Conservation (phyloP, 306 rosid genomes). For the Hylodesmum podocarpum region DNA sequence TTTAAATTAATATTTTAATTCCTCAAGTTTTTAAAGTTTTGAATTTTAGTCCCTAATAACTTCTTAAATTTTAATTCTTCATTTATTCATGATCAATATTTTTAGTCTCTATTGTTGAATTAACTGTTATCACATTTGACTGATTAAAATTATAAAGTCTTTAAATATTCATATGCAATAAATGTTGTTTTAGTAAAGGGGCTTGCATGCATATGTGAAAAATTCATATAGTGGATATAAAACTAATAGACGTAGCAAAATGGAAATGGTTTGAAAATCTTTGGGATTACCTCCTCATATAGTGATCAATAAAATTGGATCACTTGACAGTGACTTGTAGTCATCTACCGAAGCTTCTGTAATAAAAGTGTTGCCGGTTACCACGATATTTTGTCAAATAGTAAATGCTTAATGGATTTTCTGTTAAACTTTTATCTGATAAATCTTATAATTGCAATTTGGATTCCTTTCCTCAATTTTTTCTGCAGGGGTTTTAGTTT, state of each 20-base stretch:
- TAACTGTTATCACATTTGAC: too few species aligned
- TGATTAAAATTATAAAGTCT: too few species aligned
- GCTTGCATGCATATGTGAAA: conserved; percentile 38
- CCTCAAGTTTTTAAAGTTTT: too few species aligned
- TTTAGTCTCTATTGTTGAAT: too few species aligned
- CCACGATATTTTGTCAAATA: not conserved
- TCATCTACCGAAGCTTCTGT: conserved; percentile 55
- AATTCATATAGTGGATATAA: not conserved
- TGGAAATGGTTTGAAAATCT: not conserved
- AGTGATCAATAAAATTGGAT: conserved; percentile 49
- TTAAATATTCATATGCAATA: too few species aligned
- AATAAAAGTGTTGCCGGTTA: conserved; percentile 11
- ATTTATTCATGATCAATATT: too few species aligned
- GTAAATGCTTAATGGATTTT: not conserved
- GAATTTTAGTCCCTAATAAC: too few species aligned
- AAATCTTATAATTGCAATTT: not conserved
- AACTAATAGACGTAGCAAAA: not conserved
- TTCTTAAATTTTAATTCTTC: too few species aligned
- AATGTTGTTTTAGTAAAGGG: conserved; percentile 46
- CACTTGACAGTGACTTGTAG: conserved; percentile 62
- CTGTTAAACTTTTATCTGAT: not conserved
- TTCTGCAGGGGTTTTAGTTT: not conserved
- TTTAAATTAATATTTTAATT: too few species aligned
- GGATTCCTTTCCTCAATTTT: not conserved
- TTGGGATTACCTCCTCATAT: conserved; percentile 60